These are phyloP conservation scores for Obelidium mucronatum DNA, from an alignment of 192 early-diverging fungal species.

Conservation along the genomic window DNA sequence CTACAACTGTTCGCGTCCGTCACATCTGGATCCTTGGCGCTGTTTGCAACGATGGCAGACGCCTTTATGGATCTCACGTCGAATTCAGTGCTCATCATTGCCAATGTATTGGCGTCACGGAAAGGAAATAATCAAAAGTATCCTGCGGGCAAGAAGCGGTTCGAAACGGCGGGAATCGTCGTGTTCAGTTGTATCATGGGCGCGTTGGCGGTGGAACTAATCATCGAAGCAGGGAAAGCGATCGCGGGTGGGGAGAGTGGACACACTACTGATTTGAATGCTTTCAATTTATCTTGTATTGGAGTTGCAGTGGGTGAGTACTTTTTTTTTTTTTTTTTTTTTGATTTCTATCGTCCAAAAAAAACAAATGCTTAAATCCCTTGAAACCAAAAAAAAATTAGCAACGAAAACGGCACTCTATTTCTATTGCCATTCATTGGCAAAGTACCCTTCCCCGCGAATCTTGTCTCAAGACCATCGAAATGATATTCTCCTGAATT, in stretches of 20 bases:
- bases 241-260: background rate
- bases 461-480: conserved; percentile 78
- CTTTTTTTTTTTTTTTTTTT: background rate
- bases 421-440: background rate
- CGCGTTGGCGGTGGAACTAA: conserved; percentile 73
- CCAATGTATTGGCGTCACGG: background rate
- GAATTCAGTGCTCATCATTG: background rate
- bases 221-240: conserved; percentile 32
- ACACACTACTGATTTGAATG: background rate
- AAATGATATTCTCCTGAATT: conserved; percentile 78
- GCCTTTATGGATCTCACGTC: conserved; percentile 61
- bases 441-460: conserved; percentile 66
- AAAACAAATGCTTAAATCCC: no score
- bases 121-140: conserved; percentile 58
- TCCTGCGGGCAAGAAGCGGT: conserved; percentile 72
- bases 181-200: conserved; percentile 68
- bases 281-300: background rate
- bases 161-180: conserved; percentile 79
- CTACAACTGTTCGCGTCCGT: conserved; percentile 69
- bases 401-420: conserved; percentile 18
- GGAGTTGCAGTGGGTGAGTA: conserved; percentile 3
- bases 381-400: no score
- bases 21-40: conserved; percentile 68
- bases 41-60: conserved; percentile 76
- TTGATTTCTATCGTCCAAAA: background rate